Conservation (phyloP, 768 basidiomycete genomes). For the Pleurotus cornucopiae region DNA sequence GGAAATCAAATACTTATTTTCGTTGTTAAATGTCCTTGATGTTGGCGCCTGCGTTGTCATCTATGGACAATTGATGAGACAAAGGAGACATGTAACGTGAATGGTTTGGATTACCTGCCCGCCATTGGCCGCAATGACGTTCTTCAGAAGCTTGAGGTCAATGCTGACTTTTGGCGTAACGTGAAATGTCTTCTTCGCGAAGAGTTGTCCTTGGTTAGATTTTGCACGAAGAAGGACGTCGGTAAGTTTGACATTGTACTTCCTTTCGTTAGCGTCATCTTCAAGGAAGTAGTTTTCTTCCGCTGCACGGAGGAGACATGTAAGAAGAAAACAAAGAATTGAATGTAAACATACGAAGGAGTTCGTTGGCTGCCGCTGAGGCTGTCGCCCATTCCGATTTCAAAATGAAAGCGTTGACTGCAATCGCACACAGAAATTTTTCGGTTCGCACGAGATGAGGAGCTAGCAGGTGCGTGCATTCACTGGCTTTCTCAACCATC, state of each 20-base stretch:
- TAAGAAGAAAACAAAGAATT: slow-evolving; percentile 1
- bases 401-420: slow-evolving; percentile 58
- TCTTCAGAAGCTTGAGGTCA: slow-evolving; percentile 59
- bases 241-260: slow-evolving; percentile 59
- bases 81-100: not conserved
- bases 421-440: slow-evolving; percentile 80
- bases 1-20: slow-evolving; percentile 60
- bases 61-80: slow-evolving; percentile 20
- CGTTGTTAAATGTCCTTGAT: slow-evolving; percentile 45
- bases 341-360: slow-evolving; percentile 53
- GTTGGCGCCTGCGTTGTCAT: slow-evolving; percentile 48
- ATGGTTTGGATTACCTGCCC: slow-evolving; percentile 49
- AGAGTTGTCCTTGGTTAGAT: slow-evolving; percentile 46
- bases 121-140: slow-evolving; percentile 65
- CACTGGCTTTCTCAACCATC: slow-evolving; percentile 50
- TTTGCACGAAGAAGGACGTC: slow-evolving; percentile 61
- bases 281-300: slow-evolving; percentile 54
- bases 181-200: slow-evolving; percentile 69
- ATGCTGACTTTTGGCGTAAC: slow-evolving; percentile 63
- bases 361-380: slow-evolving; percentile 47
- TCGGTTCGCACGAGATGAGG: slow-evolving; percentile 74
- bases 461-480: slow-evolving; percentile 80
- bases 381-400: slow-evolving; percentile 64
- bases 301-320: slow-evolving; percentile 35
- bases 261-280: slow-evolving; percentile 62